These are phyloP conservation scores for Fusarium brachygibbosum DNA, from an alignment of 2,329 filamentous ascomycete genomes.

Conservation along the genomic window DNA sequence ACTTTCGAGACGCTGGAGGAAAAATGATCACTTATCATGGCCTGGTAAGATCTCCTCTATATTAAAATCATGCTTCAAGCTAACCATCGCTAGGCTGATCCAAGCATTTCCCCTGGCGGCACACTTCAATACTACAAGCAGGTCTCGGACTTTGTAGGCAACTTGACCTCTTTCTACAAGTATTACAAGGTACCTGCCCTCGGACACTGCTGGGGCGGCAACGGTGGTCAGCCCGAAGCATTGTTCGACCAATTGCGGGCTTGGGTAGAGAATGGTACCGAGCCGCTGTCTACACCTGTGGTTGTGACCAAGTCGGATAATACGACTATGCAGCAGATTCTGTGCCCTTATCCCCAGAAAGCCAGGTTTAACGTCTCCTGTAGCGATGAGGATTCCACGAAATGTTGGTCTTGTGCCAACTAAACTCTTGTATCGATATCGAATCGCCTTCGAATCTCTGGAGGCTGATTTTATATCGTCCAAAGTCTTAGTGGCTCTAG, in stretches of 20 bases:
- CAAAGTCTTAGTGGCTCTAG: neutral
- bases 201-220: conserved; percentile 52
- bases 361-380: neutral
- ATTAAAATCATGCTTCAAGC: neutral
- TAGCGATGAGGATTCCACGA: neutral
- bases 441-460: neutral
- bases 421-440: neutral
- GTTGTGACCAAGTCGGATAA: neutral
- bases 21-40: conserved; percentile 38
- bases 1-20: conserved; percentile 29
- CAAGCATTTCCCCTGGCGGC: conserved; percentile 30
- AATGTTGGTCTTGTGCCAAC: neutral
- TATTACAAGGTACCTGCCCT: conserved; percentile 53
- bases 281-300: conserved; percentile 38
- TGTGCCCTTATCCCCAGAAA: conserved; percentile 1
- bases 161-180: conserved; percentile 51
- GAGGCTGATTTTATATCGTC: neutral
- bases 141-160: conserved; percentile 34
- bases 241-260: conserved; percentile 45
- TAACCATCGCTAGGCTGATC: conserved; percentile 36
- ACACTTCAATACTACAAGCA: conserved; percentile 50
- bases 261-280: conserved; percentile 53
- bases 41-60: conserved; percentile 10
- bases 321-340: neutral
- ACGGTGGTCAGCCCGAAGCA: conserved; percentile 36